Base-by-base conservation (phyloP, 1,284 basidiomycete species). In the Bjerkandera adusta region DNA sequence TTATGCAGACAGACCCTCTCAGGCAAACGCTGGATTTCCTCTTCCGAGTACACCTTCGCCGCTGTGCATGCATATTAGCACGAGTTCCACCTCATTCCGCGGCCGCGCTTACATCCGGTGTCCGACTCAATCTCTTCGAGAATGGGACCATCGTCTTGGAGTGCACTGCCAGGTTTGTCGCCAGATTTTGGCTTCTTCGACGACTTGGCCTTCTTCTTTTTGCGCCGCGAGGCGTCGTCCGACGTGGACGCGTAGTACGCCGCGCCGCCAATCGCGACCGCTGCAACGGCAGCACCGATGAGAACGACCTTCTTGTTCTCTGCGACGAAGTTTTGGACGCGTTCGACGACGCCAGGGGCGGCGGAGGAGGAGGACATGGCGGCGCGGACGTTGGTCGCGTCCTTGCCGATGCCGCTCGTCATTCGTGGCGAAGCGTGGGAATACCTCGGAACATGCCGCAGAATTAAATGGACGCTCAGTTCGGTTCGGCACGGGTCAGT, bases 231-330 rank as follows among this genome's bases (percentile, higher is more conserved):
- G 54, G 68, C 73, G 68, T 76, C 79, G 66, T 76, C 76, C 29
- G 81, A 78, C 39, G 79, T 75, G 12, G 83, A 78, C 22, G 80
- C 77, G 62, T 88, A 89, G 67, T 92, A 92, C 21, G 82, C 85
- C 38, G 81, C 85, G 39, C 86, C 89, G 42, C 85, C 87, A 32
- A 81, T 83, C 37, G 84, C 90, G 52, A 87, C 70, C 39, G 82
- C 81, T 29, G 83, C 85, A 0, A 84, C 85, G 1, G 83, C 84
- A 0, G 83, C 76, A 4, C 82, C 81, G 50, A 89, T 68, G 43
- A 89, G 60, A 26, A 92, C 66, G 6, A 77, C 79, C 54, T 81
- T 81, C 69, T 80, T 89, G 70, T 92, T 79, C 57, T 89, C 84
- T 0, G 79, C 72, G 53, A 92, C 76, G 61, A 89, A 89, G 57